Base-by-base conservation (phyloP, 2,329 filamentous ascomycete genomes). In the Capronia americana region DNA sequence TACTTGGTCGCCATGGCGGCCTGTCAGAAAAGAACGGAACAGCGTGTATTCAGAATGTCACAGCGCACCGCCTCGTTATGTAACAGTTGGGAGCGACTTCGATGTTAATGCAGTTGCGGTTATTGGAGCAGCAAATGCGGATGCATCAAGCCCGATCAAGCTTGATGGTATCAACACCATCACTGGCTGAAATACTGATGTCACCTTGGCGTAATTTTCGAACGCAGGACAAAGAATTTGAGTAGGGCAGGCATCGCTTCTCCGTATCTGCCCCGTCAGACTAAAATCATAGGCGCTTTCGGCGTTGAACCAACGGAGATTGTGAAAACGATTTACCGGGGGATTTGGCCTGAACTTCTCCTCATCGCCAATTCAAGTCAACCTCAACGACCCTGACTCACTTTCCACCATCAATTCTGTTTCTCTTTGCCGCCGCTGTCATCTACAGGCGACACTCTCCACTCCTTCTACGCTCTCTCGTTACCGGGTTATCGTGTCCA, bases 1-100 rank as follows among this genome's bases (percentile, higher is more conserved):
- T 97, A 97, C 86, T 95, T 96, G 82, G 86, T 85, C 74, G 93
- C 92, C 95, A 98, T 98, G 72, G 73, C 84, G 71, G 73, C 69
- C 62, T 53, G 71, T 57, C 38, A n/a, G 38, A 7, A 7, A 44
- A 61, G 20, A 50, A 48, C 23, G 44, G 32, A n/a, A 56, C 5
- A 38, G 26, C 30, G 55, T 50, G 17, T 51, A 30, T 38, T 44
- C 14, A 54, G 6, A 23, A 55, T 24, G 23, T 26, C 53, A 30
- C 51, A 44, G 57, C 28, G 10, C 60, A 30, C 23, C 14, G 34
- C 51, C 7, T 41, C 51, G 48, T 50, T 11, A 12, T 23, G 23
- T 2, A 23, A 12, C 14, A 24, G 20, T 23, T 20, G 10, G 12
- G 48, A 51, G 23, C n/a, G 26, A 26, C 20, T 23, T 34, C 28